Conservation (phyloP, 768 basidiomycete genomes). For the Lactarius deliciosus region DNA sequence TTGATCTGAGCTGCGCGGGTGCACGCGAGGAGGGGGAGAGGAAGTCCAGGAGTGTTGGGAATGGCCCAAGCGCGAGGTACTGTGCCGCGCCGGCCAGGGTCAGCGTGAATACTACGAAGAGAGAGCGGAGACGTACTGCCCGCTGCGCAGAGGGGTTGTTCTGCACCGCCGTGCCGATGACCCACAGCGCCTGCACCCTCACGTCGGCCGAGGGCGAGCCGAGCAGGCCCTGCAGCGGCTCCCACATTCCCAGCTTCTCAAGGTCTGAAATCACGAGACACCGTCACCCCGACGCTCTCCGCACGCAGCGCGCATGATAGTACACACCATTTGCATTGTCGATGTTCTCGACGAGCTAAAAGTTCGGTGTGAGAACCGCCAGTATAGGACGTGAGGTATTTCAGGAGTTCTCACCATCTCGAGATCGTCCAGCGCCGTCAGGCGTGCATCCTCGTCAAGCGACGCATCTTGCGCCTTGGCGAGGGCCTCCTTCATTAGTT, state of each 20-base stretch:
- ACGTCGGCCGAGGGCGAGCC: slow-evolving; percentile 59
- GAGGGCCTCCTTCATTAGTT: slow-evolving; percentile 80
- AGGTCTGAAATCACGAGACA: slow-evolving; percentile 52
- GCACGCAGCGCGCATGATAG: neutral
- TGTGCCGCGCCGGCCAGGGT: slow-evolving; percentile 31
- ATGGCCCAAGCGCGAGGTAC: slow-evolving; percentile 66
- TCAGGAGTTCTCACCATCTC: slow-evolving; percentile 65
- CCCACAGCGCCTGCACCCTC: slow-evolving; percentile 73
- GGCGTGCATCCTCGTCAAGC: slow-evolving; percentile 54
- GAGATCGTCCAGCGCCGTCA: slow-evolving; percentile 75
- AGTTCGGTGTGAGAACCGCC: neutral
- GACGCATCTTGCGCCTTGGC: slow-evolving; percentile 57
- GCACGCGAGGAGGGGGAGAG: slow-evolving; percentile 55
- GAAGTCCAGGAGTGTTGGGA: slow-evolving; percentile 61
- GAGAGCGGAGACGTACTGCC: slow-evolving; percentile 48
- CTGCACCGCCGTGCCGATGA: slow-evolving; percentile 85
- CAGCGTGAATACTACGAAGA: no score
- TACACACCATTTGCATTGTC: slow-evolving; percentile 84
- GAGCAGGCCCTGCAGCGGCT: slow-evolving; percentile 65
- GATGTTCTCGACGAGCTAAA: slow-evolving; percentile 79
- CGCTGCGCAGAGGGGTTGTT: slow-evolving; percentile 86
- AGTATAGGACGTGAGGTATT: neutral
- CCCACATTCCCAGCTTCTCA: slow-evolving; percentile 75
- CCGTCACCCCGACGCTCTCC: neutral
- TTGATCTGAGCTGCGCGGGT: slow-evolving; percentile 55